A percentile compares a stretch with the other conserved stretches of the same genome.
phyloP scores from a whole-genome alignment of 1,139 yeast species.

The Suhomyces ambrosiae region DNA sequence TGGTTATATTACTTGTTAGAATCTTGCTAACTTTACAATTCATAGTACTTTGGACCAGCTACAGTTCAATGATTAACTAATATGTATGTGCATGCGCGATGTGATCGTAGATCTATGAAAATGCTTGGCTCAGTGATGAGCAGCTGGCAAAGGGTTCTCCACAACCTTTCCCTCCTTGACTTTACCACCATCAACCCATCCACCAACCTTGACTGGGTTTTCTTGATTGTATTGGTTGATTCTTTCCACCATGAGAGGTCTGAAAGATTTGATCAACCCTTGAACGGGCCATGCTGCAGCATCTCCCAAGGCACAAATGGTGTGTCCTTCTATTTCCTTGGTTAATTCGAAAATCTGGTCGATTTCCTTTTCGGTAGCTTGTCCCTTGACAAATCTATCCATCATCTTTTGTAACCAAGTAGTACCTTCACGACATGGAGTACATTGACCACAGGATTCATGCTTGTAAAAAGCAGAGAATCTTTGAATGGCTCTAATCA shows the following conservation, averaged over 20 bases:
- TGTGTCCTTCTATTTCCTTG: conserved; percentile 85
- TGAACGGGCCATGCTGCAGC: conserved; percentile 95
- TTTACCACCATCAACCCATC: conserved; percentile 70
- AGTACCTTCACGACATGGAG: conserved; percentile 94
- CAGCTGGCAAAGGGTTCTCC: conserved; percentile 58
- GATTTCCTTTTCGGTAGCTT: conserved; percentile 76
- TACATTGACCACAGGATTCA: conserved; percentile 92
- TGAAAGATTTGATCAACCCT: conserved; percentile 79
- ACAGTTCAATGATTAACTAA: conserved; percentile 4
- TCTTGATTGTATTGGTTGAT: conserved; percentile 53
- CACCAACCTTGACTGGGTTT: conserved; percentile 63
- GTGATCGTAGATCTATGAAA: conserved; percentile 11
- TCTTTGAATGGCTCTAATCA: conserved; percentile 82
- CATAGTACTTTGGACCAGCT: no score
- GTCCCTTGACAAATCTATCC: conserved; percentile 78
- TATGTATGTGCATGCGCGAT: conserved; percentile 11
- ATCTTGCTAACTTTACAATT: no score
- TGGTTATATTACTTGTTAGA: no score
- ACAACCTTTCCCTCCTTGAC: conserved; percentile 67
- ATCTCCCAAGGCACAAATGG: conserved; percentile 88
- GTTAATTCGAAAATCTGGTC: conserved; percentile 81
- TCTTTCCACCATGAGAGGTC: conserved; percentile 78
- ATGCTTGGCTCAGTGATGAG: conserved; percentile 30
- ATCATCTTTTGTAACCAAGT: conserved; percentile 81
- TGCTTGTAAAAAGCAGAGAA: conserved; percentile 81